Evolutionary conservation across 1,284 basidiomycete species (phyloP), one percentile per base, ranked within the genome.

Genomic region (Xerocomus amazonicus): DNA sequence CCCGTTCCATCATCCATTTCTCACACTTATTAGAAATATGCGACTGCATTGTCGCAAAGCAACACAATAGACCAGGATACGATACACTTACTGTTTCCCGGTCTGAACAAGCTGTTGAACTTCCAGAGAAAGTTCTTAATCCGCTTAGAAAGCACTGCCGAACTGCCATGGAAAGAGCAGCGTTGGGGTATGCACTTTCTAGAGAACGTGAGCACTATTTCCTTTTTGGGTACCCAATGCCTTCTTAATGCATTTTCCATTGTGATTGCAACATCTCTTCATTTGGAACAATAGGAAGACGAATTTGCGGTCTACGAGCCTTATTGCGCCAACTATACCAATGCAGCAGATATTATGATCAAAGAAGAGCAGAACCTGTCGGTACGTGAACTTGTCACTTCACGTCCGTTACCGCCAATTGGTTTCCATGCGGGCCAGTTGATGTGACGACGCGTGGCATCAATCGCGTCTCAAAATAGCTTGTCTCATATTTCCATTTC

Each of bases 121-220:
- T 97, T 99, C 62, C 96, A 97, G 66, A 84, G 97, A 57, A 88
- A 91, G 68, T 98, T 99, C 72, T 82, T 98, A 51, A 97, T 98
- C 70, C 90, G 88, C 52, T 77, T 99, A 32, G 94, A 97, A 70
- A 87, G 87, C 52, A 91, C 84, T 32, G 84, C 88, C 48, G 84
- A 94, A 73, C 68, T 81, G 54, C 76, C 89, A 58, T 88, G 91
- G 92, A 83, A 82, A 57, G 90, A 93, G 59, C 94, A 90, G 65
- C 83, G 80, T 58, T 98, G 94, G 96, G 96, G 91, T 39, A 73
- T 79, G 51, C 83, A 83, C 54, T 96, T 95, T 71, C 72, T 83
- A 23, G 84, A 84, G 70, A 87, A 81, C 69, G 91, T 90, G 67
- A 74, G 87, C 81, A 54, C 33, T 23, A 31, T 26, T 48, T 48